phyloP scores from a whole-genome alignment of 768 basidiomycete genomes.

The Kockovaella imperatae region DNA sequence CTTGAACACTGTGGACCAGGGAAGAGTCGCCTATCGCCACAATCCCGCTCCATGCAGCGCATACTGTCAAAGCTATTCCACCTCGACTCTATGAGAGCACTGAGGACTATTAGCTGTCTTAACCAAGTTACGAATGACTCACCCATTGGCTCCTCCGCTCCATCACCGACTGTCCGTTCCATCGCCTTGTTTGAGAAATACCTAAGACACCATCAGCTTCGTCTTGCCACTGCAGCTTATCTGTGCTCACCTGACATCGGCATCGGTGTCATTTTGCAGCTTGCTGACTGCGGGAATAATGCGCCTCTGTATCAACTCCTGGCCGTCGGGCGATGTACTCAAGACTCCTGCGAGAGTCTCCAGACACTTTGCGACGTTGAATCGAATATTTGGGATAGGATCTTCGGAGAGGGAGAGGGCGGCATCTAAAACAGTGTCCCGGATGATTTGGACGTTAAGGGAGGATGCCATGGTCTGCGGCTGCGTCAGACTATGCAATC shows the following conservation, averaged over 20 bases:
- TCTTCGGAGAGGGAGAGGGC: constrained; percentile 75
- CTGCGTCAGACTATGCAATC: neutral
- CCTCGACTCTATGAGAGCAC: no score
- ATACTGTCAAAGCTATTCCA: no score
- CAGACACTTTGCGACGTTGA: constrained; percentile 93
- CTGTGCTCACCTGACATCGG: constrained; percentile 72
- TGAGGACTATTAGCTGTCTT: neutral
- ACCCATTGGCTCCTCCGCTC: constrained; percentile 30
- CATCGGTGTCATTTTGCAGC: constrained; percentile 79
- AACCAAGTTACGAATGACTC: constrained; percentile 8
- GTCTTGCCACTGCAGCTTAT: neutral
- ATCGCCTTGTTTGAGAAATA: constrained; percentile 37
- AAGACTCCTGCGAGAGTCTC: constrained; percentile 76
- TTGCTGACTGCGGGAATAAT: constrained; percentile 77
- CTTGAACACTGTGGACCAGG: no score
- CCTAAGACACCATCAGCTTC: constrained; percentile 10
- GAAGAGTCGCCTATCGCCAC: no score
- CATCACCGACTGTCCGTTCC: constrained; percentile 31
- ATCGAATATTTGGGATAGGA: constrained; percentile 96
- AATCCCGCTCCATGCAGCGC: no score
- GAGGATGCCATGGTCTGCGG: constrained; percentile 86
- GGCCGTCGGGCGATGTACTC: constrained; percentile 57
- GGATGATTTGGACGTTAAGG: constrained; percentile 72
- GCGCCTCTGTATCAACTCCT: constrained; percentile 62
- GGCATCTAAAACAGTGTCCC: constrained; percentile 65